These are phyloP conservation scores for Penicillium diatomitis DNA, from an alignment of 495 filamentous ascomycete genomes.

Conservation along the genomic window DNA sequence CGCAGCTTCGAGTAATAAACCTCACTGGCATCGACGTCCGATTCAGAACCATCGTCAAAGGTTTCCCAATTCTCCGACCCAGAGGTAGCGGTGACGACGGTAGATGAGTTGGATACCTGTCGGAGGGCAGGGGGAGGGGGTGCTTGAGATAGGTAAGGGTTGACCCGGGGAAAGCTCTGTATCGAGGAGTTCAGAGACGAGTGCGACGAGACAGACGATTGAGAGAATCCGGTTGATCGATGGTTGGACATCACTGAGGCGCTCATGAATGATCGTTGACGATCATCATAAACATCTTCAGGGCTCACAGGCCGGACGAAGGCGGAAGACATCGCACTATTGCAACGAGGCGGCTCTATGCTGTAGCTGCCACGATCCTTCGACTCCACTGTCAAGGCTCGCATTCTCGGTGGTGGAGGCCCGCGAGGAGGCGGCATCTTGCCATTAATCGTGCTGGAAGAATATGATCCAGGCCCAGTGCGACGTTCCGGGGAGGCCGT, in stretches of 20 bases:
- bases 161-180: slow-evolving; percentile 28
- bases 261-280: slow-evolving; percentile 42
- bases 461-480: slow-evolving; percentile 39
- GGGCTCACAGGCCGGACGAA: slow-evolving; percentile 69
- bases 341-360: slow-evolving; percentile 51
- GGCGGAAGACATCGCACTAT: slow-evolving; percentile 55
- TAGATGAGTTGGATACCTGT: slow-evolving; percentile 65
- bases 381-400: slow-evolving; percentile 62
- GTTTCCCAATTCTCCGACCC: slow-evolving; percentile 96
- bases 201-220: slow-evolving; percentile 30
- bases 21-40: slow-evolving; percentile 63
- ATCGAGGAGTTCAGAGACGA: slow-evolving; percentile 33
- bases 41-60: slow-evolving; percentile 69
- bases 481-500: slow-evolving; percentile 75
- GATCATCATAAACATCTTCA: slow-evolving; percentile 81
- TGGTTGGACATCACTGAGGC: slow-evolving; percentile 32
- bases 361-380: slow-evolving; percentile 52
- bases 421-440: slow-evolving; percentile 56
- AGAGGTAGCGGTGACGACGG: slow-evolving; percentile 52
- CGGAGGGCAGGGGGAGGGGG: slow-evolving; percentile 45
- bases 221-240: slow-evolving; percentile 25
- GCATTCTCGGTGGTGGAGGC: slow-evolving; percentile 86
- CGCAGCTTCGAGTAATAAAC: slow-evolving; percentile 69
- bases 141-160: slow-evolving; percentile 35
- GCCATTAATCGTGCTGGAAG: slow-evolving; percentile 43